Percentiles rank a stretch among this genome's conserved stretches.
Evolutionary conservation across 192 early-diverging fungal species (phyloP).

Genomic region (Coemansia sp.): DNA sequence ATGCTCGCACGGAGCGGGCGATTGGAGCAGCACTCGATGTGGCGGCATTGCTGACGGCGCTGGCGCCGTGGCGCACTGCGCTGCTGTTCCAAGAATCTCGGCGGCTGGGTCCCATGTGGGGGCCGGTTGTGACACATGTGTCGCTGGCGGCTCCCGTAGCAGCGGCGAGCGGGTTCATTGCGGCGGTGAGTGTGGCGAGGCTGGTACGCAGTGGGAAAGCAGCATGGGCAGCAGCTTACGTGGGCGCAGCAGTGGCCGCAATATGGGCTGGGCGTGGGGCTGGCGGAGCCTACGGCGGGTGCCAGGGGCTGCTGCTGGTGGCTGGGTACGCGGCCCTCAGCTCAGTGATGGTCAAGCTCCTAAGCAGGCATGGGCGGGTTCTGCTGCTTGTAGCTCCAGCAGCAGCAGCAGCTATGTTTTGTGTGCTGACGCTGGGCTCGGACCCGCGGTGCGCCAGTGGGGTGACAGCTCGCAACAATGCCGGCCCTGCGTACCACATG

Average conservation of each 20-base stretch:
- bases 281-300: conserved; percentile 9
- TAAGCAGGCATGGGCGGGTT: neutral
- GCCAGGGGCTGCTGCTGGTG: conserved; percentile 25
- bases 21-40: conserved; percentile 53
- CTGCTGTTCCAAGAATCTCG: conserved; percentile 56
- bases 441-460: conserved; percentile 57
- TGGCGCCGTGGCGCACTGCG: conserved; percentile 48
- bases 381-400: conserved; percentile 4
- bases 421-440: conserved; percentile 19
- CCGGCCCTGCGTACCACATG: conserved; percentile 41
- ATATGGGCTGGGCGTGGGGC: conserved; percentile 14
- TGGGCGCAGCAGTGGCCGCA: conserved; percentile 9
- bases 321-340: conserved; percentile 24
- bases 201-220: conserved; percentile 9
- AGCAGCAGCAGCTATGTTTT: neutral
- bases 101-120: conserved; percentile 58
- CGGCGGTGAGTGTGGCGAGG: conserved; percentile 43
- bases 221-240: neutral
- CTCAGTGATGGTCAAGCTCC: conserved; percentile 34
- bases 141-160: conserved; percentile 56
- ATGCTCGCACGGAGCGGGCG: conserved; percentile 31
- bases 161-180: conserved; percentile 52
- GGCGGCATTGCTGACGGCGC: conserved; percentile 53
- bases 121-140: conserved; percentile 59
- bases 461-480: conserved; percentile 43